A percentile compares a stretch with the other conserved stretches of the same genome.
These are phyloP conservation scores for Chionographis japonica DNA, from an alignment of 106 monocot species.

Conservation along the genomic window DNA sequence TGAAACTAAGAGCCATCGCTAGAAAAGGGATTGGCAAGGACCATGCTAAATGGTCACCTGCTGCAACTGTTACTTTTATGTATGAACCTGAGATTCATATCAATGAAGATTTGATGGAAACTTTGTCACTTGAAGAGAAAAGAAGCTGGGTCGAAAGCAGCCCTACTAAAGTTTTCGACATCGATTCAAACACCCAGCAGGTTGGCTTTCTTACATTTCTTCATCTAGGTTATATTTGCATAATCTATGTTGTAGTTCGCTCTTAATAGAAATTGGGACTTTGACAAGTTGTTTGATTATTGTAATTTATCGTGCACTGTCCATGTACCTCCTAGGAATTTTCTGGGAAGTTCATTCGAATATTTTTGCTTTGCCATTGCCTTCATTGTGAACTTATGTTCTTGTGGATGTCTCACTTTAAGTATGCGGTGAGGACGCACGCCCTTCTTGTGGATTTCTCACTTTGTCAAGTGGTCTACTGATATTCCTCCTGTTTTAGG, in stretches of 20 bases:
- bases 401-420: no score
- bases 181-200: slow-evolving; percentile 77
- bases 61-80: slow-evolving; percentile 96
- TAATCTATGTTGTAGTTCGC: background rate
- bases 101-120: slow-evolving; percentile 93
- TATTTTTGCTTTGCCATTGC: no score
- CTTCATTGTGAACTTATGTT: no score
- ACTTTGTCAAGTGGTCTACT: no score
- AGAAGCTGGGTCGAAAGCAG: slow-evolving; percentile 79
- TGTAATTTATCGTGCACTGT: background rate
- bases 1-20: slow-evolving; percentile 89
- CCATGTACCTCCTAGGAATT: background rate
- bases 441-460: no score
- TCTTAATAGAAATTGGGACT: background rate
- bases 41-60: slow-evolving; percentile 98
- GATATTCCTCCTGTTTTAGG: no score
- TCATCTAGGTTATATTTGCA: background rate
- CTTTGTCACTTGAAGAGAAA: slow-evolving; percentile 69
- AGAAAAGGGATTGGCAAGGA: slow-evolving; percentile 99
- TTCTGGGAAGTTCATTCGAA: no score
- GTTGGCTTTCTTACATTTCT: slow-evolving; percentile 23
- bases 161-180: slow-evolving; percentile 87
- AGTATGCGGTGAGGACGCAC: no score
- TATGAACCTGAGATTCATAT: slow-evolving; percentile 96
- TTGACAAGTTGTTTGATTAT: background rate